phyloP scores from a whole-genome alignment of 2,329 filamentous ascomycete species.

The Botrytis medusae region DNA sequence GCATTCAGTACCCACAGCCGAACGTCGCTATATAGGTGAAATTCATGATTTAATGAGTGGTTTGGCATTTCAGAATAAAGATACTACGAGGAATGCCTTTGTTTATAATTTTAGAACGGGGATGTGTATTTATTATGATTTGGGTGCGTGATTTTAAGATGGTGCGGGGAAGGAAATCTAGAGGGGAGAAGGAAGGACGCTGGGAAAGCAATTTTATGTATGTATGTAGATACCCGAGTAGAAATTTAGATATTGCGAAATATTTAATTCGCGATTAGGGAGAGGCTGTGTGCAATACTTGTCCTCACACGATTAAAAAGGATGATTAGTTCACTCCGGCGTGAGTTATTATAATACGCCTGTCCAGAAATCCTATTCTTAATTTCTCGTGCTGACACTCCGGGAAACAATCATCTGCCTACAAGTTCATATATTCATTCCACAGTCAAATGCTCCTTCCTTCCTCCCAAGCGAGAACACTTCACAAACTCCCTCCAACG shows the following conservation, averaged over 20 bases:
- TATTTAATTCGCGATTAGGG: not conserved
- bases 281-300: not conserved
- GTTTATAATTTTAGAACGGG: slow-evolving; percentile 90
- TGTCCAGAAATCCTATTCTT: not conserved
- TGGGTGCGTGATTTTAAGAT: slow-evolving; percentile 45
- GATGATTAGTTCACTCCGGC: not conserved
- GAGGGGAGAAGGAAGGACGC: not conserved
- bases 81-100: slow-evolving; percentile 70
- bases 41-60: slow-evolving; percentile 72
- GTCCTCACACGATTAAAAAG: not conserved
- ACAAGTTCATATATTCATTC: not conserved
- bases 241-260: not conserved
- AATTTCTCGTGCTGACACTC: not conserved
- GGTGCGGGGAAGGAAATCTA: not conserved
- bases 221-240: slow-evolving; percentile 18
- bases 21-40: slow-evolving; percentile 80
- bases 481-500: not conserved
- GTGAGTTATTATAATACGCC: not conserved
- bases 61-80: slow-evolving; percentile 60
- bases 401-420: not conserved
- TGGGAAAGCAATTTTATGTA: not conserved
- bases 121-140: slow-evolving; percentile 81
- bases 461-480: not conserved
- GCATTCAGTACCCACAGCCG: slow-evolving; percentile 72
- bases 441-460: not conserved